These are phyloP conservation scores for Blastobotrys illinoisensis DNA, from an alignment of 1,139 yeast genomes.

Conservation along the genomic window DNA sequence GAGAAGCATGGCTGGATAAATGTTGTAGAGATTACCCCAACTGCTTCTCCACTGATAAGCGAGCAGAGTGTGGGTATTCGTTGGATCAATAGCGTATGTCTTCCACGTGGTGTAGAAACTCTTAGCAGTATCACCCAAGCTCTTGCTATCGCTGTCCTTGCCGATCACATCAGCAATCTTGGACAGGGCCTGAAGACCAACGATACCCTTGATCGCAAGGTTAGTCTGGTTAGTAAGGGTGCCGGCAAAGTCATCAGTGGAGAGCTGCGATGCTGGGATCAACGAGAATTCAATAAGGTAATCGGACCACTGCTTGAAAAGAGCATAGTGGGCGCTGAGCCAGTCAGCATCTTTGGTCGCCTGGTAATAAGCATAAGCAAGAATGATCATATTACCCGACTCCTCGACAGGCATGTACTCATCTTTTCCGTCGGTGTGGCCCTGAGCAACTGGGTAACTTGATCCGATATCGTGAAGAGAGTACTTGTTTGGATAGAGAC, in stretches of 20 bases:
- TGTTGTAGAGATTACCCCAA: conserved; percentile 9
- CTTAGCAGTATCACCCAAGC: background rate
- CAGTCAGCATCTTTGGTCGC: background rate
- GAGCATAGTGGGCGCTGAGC: conserved; percentile 4
- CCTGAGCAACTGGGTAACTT: conserved; percentile 7
- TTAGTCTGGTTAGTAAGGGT: conserved; percentile 8
- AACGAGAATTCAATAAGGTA: conserved; percentile 3
- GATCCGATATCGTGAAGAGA: conserved; percentile 10
- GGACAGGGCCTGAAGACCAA: conserved; percentile 6
- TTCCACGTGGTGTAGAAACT: conserved; percentile 5
- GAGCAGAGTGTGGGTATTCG: conserved; percentile 4
- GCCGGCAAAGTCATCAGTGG: conserved; percentile 13
- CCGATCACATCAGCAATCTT: conserved; percentile 7
- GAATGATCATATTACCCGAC: conserved; percentile 5
- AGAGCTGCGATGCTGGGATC: conserved; percentile 9
- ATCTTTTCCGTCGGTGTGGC: conserved; percentile 4
- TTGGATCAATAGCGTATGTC: conserved; percentile 2
- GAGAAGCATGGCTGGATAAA: conserved; percentile 4
- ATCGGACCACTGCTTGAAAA: conserved; percentile 5
- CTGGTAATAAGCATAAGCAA: conserved; percentile 1
- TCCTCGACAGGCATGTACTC: conserved; percentile 10
- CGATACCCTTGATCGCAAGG: conserved; percentile 10
- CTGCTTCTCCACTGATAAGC: conserved; percentile 3
- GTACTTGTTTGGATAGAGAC: conserved; percentile 5
- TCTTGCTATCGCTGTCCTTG: conserved; percentile 2